phyloP scores from a whole-genome alignment of 2,329 filamentous ascomycete species.

The Pseudodiploospora longispora region DNA sequence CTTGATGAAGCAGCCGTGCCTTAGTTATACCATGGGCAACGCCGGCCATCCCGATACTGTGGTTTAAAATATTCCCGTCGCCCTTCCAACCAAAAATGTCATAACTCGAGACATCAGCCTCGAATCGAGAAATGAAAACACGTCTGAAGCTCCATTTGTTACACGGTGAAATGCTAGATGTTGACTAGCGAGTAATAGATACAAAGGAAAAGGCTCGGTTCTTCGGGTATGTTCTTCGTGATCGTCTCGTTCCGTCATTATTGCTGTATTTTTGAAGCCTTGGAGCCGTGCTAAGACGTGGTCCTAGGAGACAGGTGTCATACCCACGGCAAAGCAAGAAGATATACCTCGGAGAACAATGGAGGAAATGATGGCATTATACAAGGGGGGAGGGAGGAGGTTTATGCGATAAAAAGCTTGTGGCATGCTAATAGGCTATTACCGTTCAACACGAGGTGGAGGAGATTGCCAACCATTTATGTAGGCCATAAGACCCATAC shows the following conservation, averaged over 20 bases:
- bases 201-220: slow-evolving; percentile 17
- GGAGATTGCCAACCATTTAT: slow-evolving; percentile 68
- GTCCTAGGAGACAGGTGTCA: slow-evolving; percentile 7
- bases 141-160: too few relatives aligned
- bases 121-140: too few relatives aligned
- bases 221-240: slow-evolving; percentile 21
- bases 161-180: too few relatives aligned
- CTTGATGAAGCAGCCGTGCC: too few relatives aligned
- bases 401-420: neutral
- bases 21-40: too few relatives aligned
- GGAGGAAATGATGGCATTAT: slow-evolving; percentile 1
- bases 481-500: slow-evolving; percentile 79
- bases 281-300: slow-evolving; percentile 15
- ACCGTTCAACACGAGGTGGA: slow-evolving; percentile 25
- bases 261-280: slow-evolving; percentile 13
- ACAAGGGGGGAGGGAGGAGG: neutral
- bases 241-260: slow-evolving; percentile 20
- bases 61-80: too few relatives aligned
- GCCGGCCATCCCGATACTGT: too few relatives aligned
- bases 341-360: slow-evolving; percentile 3
- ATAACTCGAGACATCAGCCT: too few relatives aligned
- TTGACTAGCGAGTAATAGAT: slow-evolving; percentile 15
- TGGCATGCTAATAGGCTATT: slow-evolving; percentile 4
- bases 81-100: too few relatives aligned
- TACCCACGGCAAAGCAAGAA: neutral